A percentile compares a stretch with the other conserved stretches of the same genome.
These are phyloP conservation scores for Orbilia brochopaga DNA, from an alignment of 2,329 filamentous ascomycete species.

Conservation along the genomic window DNA sequence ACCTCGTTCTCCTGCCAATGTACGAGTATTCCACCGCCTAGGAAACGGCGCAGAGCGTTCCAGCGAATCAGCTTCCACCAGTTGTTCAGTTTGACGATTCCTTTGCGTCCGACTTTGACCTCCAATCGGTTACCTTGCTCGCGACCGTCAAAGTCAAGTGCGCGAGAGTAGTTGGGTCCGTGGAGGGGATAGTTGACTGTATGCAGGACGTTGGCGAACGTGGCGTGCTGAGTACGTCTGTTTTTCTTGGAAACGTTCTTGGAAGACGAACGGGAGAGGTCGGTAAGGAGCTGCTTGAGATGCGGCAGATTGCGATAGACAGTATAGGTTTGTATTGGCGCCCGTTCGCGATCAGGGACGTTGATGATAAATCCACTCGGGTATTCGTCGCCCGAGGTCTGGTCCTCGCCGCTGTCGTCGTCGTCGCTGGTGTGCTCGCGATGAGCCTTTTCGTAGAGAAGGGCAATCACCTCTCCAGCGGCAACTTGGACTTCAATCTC, in stretches of 20 bases:
- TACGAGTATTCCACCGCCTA: conserved; percentile 68
- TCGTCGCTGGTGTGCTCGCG: conserved; percentile 61
- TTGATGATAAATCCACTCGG: conserved; percentile 56
- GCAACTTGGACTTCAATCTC: conserved; percentile 76
- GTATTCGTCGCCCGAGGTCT: conserved; percentile 52
- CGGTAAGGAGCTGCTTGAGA: conserved; percentile 66
- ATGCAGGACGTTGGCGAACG: conserved; percentile 70
- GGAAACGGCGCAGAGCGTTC: conserved; percentile 66
- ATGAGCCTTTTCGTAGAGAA: conserved; percentile 78
- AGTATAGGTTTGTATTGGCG: conserved; percentile 68
- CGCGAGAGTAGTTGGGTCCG: conserved; percentile 71
- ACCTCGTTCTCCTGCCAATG: conserved; percentile 70
- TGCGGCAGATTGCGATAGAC: conserved; percentile 70
- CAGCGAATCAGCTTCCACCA: conserved; percentile 76
- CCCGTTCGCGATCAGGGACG: conserved; percentile 53
- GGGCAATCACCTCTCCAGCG: conserved; percentile 78
- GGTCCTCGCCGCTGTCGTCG: conserved; percentile 59
- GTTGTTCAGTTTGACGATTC: conserved; percentile 69
- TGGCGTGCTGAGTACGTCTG: conserved; percentile 69
- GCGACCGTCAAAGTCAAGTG: conserved; percentile 67
- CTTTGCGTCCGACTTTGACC: conserved; percentile 66
- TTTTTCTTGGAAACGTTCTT: conserved; percentile 71
- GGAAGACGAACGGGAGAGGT: conserved; percentile 67
- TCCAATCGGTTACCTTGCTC: conserved; percentile 69
- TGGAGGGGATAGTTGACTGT: conserved; percentile 71